A percentile compares a stretch with the other conserved stretches of the same genome.
Conservation (phyloP, 2,329 filamentous ascomycete species). For the Sphaerulina vaccinii region DNA sequence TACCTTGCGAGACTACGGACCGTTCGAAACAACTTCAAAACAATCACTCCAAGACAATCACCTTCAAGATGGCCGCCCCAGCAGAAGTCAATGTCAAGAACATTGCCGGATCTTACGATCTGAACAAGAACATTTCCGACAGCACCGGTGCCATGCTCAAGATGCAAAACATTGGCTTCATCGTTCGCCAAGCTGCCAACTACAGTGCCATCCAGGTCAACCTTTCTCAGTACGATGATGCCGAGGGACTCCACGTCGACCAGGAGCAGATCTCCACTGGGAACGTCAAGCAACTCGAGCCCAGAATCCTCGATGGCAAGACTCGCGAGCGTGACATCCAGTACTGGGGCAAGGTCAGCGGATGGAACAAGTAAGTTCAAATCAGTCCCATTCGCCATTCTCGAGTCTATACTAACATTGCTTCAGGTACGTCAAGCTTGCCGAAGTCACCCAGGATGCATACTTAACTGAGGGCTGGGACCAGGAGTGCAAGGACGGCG, state of each 20-base stretch:
- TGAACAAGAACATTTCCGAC: conserved; percentile 77
- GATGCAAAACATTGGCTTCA: conserved; percentile 52
- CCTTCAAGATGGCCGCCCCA: conserved; percentile 68
- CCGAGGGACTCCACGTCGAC: conserved; percentile 39
- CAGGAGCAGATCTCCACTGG: conserved; percentile 69
- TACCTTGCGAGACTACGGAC: conserved; percentile 14
- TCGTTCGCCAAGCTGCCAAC: conserved; percentile 55
- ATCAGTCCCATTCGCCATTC: not conserved
- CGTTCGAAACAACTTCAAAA: not conserved
- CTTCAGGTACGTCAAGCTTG: conserved; percentile 40
- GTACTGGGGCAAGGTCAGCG: conserved; percentile 72
- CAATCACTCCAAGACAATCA: not conserved
- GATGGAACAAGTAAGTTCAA: conserved; percentile 47
- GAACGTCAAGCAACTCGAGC: conserved; percentile 65
- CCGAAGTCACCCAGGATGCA: conserved; percentile 41
- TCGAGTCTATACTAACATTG: not conserved
- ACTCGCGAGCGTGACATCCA: conserved; percentile 70
- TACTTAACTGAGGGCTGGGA: conserved; percentile 61
- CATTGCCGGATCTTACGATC: conserved; percentile 66
- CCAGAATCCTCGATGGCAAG: conserved; percentile 56
- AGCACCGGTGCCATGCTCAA: conserved; percentile 65
- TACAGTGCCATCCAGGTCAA: conserved; percentile 67
- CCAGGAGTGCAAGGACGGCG: conserved; percentile 47
- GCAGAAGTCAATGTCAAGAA: conserved; percentile 63
- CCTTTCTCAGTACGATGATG: conserved; percentile 53